phyloP scores from a whole-genome alignment of 768 basidiomycete genomes.

The Amanita fuliginea region DNA sequence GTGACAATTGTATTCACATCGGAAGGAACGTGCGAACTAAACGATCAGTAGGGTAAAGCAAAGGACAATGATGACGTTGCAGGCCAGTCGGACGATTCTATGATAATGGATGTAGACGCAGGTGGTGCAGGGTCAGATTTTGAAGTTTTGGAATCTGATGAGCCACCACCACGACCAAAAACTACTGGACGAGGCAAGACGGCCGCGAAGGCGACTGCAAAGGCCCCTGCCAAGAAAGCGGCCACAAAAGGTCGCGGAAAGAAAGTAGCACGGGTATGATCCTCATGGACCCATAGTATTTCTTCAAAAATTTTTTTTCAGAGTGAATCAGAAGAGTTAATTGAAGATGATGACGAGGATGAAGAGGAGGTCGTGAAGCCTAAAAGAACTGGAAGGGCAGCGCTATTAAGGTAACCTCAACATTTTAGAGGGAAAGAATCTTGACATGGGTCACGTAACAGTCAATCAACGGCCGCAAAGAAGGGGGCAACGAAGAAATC shows the following conservation, averaged over 20 bases:
- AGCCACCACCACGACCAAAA: constrained; percentile 18
- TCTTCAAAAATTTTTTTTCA: constrained; percentile 8
- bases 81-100: constrained; percentile 61
- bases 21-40: not conserved
- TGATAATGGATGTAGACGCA: constrained; percentile 64
- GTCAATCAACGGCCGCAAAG: constrained; percentile 21
- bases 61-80: constrained; percentile 37
- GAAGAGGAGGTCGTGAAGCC: constrained; percentile 34
- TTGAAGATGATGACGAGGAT: constrained; percentile 46
- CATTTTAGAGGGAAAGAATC: not conserved
- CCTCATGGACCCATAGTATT: not conserved
- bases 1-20: constrained; percentile 13
- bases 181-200: constrained; percentile 24
- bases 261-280: constrained; percentile 30
- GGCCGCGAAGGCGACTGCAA: constrained; percentile 19
- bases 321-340: constrained; percentile 36
- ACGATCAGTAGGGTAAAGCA: constrained; percentile 20
- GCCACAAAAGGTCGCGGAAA: constrained; percentile 40
- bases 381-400: constrained; percentile 54
- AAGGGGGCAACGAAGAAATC: constrained; percentile 38
- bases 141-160: constrained; percentile 38
- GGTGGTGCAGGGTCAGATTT: constrained; percentile 41
- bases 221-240: constrained; percentile 27
- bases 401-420: constrained; percentile 44
- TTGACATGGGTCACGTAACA: constrained; percentile 15